Base-by-base conservation (phyloP, 352 stramenopile species). In the Globisporangium spinosum region DNA sequence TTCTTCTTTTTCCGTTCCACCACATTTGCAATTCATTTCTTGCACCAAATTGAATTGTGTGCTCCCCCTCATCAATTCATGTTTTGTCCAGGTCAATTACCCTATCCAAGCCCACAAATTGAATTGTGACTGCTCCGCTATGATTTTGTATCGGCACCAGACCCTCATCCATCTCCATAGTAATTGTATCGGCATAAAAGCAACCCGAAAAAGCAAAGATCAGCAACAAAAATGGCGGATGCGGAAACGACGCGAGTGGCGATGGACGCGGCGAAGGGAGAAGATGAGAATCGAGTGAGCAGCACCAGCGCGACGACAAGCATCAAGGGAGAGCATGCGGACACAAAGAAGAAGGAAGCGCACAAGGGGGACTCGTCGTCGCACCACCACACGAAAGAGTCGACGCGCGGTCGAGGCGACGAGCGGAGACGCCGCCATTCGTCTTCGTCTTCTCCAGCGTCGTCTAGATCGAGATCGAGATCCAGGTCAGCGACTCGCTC, bases 401-500 rank as follows among this genome's bases (percentile, higher is more conserved):
- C 56, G 56, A 47, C 56, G 20, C 56, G 56, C 9, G n/a, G 56
- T 13, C 29, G 20, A 57, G 29, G 27, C 0, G 60, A 65, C 23
- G 23, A 65, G 40, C 47, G 45, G 6, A 40, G 49, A 34, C 60
- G 20, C n/a, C 60, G 20, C 45, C 56, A 20, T 15, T 43, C 56
- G 15, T 20, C 59, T n/a, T 58, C 43, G 25, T 15, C 17, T 13
- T 61, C 56, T 13, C 27, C 59, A 17, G 59, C 25, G 60, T 45
- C 53, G 25, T 65, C 65, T 13, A 17, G 62, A 22, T 70, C 68
- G 20, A 17, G 62, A 22, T 70, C 68, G 1, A 55, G 63, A 27
- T 73, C 68, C 6, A 72, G 78, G 12, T 82, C 74, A 29, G 57
- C 64, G n/a, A 57, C 59, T 38, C 77, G 70, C 5, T 56, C 69